Conservation (phyloP, 208 protist species). For the Leishmania tarentolae region DNA sequence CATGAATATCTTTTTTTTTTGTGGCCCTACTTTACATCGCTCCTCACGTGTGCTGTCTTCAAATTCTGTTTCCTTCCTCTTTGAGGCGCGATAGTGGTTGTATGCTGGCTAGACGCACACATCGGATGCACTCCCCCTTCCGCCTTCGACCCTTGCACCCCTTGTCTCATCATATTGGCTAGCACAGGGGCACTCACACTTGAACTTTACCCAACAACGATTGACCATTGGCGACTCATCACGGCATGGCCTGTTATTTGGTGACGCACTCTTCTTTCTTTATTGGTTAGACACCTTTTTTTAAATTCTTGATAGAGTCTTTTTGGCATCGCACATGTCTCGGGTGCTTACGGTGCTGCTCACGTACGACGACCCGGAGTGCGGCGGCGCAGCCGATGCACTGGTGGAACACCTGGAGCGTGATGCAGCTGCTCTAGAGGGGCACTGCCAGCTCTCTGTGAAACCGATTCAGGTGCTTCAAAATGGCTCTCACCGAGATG, state of each 20-base stretch:
- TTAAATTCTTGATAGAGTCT: not conserved
- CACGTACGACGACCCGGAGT: conserved; percentile 90
- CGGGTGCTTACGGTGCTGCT: conserved; percentile 68
- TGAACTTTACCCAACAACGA: not conserved
- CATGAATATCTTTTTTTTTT: not conserved
- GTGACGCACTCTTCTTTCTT: not conserved
- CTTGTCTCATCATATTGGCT: not conserved
- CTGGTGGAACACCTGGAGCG: conserved; percentile 80
- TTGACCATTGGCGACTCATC: not conserved
- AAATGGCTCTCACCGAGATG: conserved; percentile 70
- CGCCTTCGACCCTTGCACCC: not conserved
- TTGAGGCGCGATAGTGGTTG: not conserved
- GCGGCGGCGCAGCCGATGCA: conserved; percentile 84
- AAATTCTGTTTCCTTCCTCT: not conserved
- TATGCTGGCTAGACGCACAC: not conserved
- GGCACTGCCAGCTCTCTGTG: conserved; percentile 62
- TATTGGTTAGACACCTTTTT: not conserved
- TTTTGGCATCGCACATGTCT: conserved; percentile 18
- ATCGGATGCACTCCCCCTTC: not conserved
- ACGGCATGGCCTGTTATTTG: not conserved
- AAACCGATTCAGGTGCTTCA: conserved; percentile 68
- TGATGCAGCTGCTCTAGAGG: conserved; percentile 46
- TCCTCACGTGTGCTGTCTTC: not conserved
- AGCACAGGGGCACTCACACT: not conserved
- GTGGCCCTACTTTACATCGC: not conserved